Evolutionary conservation across 495 filamentous ascomycete species (phyloP), one percentile per base, ranked within the genome.

Genomic region (Podospora appendiculata): DNA sequence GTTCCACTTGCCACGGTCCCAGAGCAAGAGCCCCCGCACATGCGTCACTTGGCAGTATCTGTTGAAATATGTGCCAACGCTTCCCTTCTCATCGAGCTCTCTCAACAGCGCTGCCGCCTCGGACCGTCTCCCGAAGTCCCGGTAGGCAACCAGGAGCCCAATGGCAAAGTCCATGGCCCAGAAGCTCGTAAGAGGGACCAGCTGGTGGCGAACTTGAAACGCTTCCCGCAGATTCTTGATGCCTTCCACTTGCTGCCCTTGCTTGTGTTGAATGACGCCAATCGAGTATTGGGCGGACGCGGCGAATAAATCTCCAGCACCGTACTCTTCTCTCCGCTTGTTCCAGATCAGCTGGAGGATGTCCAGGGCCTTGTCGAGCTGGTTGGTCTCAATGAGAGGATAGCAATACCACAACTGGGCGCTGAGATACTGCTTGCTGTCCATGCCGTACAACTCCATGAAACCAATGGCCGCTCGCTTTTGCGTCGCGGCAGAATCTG

Each of bases 21-120:
- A 25, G 25, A 41, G 35, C 35, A 53, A 14, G 3, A 53, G 19
- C 12, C 9, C 36, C 10, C 41, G 35, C 13, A 53, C 25, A 43
- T 53, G 51, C 12, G 34, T 32, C 9, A 53, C 51, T 44, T 53
- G 51, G 51, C 51, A 53, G 9, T 48, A 7, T 36, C 51, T 8
- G 13, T 53, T 36, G 32, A 48, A 53, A 25, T 25, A 12, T 13
- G 2, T 18, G 5, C 43, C 33, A 12, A 33, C 13, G 36, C 17
- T 13, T 18, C 19, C 51, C 19, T 25, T 36, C 18, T 48, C 25
- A 3, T 42, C 40, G n/a, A 53, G 18, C 16, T 53, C 45, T 1
- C 17, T 18, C 3, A 53, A 16, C 4, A 53, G 44, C 5, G 14
- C n/a, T 16, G 7, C n/a, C 25, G 51, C 44, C 6, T 16, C 34